A percentile compares a stretch with the other conserved stretches of the same genome.
phyloP scores from a whole-genome alignment of 2,329 filamentous ascomycete genomes.

The Aciculosporium take region DNA sequence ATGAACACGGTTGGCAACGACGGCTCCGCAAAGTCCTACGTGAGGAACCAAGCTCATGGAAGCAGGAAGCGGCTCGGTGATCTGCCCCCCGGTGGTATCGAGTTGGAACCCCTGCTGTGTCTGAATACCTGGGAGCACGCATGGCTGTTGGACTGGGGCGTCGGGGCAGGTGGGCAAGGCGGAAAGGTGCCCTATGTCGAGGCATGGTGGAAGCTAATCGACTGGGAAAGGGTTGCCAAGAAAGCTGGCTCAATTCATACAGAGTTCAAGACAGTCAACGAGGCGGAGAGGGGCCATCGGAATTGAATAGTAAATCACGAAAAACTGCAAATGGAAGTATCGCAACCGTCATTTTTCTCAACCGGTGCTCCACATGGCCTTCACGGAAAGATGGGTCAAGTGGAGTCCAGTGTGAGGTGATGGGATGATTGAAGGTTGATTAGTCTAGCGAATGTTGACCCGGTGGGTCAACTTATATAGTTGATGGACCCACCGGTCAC shows the following conservation, averaged over 20 bases:
- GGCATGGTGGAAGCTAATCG: constrained; percentile 74
- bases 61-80: constrained; percentile 15
- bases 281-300: not conserved
- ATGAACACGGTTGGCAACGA: constrained; percentile 47
- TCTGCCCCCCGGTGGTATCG: constrained; percentile 50
- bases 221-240: constrained; percentile 63
- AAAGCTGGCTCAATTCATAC: constrained; percentile 20
- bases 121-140: constrained; percentile 95
- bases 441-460: too few species aligned
- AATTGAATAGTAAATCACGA: not conserved
- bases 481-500: too few species aligned
- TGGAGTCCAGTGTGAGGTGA: too few species aligned
- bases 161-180: constrained; percentile 39
- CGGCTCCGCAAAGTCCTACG: constrained; percentile 22
- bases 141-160: constrained; percentile 69
- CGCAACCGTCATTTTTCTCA: not conserved
- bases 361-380: not conserved
- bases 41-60: constrained; percentile 24
- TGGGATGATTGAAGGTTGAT: too few species aligned
- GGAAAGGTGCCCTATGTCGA: constrained; percentile 67
- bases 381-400: too few species aligned
- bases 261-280: constrained; percentile 17
- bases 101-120: constrained; percentile 67
- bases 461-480: too few species aligned
- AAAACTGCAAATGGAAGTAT: not conserved